Evolutionary conservation across 768 basidiomycete species (phyloP), one percentile per base, ranked within the genome.

Genomic region (Leccinum variicolor): DNA sequence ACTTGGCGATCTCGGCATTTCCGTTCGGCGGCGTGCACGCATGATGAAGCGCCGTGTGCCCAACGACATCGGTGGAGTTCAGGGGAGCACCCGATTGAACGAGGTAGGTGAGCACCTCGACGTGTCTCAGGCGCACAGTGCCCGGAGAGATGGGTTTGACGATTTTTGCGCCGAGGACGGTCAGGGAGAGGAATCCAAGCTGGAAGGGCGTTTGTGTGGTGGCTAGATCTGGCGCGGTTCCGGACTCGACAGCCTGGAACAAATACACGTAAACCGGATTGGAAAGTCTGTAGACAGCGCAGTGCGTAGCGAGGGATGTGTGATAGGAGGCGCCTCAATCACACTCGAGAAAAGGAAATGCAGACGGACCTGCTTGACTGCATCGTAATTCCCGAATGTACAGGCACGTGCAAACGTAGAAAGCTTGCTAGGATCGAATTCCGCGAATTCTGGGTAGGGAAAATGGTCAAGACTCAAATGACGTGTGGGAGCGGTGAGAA

Each of bases 21-120:
- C 69, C 65, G 2, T 48, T 19, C 0, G 64, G 62, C 0, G 70
- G 68, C 6, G 73, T 74, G 8, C 76, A 75, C 0, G 74, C 70
- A 62, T 83, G 82, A 49, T 80, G 76, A 4, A 84, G 74, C 1
- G 84, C 78, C 1, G 81, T 84, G 67, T 72, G 72, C 4, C 81
- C 81, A 10, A 67, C 73, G 46, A 84, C 76, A 56, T 84, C 84
- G 2, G 68, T 67, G 1, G 74, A 21, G 51, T 82, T 72, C 4
- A 73, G 65, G 3, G 79, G 71, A 0, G 76, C 70, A 13, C 81
- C 81, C 0, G 65, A 58, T 0, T 73, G 64, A 39, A 84, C 68
- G 23, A 85, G 75, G 50, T 71, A 75, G 36, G 68, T 63, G 52
- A 84, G 69, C 14, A 74, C 67, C 6, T 75, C 77, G 17, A 64